Base-by-base conservation (phyloP, 768 basidiomycete genomes). In the Tephrocybe sp. region DNA sequence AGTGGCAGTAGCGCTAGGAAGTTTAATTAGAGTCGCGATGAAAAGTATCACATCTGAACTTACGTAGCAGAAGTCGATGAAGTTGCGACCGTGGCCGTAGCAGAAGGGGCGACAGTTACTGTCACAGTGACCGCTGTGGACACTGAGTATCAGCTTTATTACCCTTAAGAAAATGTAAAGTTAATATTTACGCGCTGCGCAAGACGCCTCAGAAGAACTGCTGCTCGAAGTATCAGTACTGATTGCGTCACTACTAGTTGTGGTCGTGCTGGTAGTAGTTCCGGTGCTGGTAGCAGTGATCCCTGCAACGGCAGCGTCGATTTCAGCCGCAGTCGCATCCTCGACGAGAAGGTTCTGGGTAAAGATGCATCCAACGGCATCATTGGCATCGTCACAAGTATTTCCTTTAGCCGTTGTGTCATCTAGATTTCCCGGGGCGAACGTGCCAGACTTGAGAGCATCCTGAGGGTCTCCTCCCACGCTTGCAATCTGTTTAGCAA, bases 401-500 rank as follows among this genome's bases (percentile, higher is more conserved):
- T 82, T 80, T 10, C 82, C 82, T 56, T 71, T 74, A 23, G 58
- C 80, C 4, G 83, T 84, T 14, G 67, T 32, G 61, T 85, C 84
- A 55, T 68, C 68, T 26, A 75, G 56, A 33, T 71, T 61, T 22
- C 83, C 84, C 19, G 83, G 82, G 12, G 76, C 76, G 62, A 86
- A 85, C 12, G 82, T 85, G 30, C 83, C 82, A 3, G 82, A 65
- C 60, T 81, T 73, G 48, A 85, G 64, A 6, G 84, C 83, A 48
- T 77, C 72, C 45, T 67, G 72, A 14, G 83, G 79, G 63, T 85
- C 65, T 11, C 82, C 84, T 45, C 84, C 85, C n/a, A 87, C 68
- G n/a, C 72, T 58, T 4, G 77, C 73, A 49, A 85, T 85, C 61
- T 85, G 83, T 61, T 76, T 71, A n/a, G 84, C 83, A 31, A 85